Evolutionary conservation across 23 red algal genomes (phyloP).

Genomic region (Gracilaria vermiculophylla): DNA sequence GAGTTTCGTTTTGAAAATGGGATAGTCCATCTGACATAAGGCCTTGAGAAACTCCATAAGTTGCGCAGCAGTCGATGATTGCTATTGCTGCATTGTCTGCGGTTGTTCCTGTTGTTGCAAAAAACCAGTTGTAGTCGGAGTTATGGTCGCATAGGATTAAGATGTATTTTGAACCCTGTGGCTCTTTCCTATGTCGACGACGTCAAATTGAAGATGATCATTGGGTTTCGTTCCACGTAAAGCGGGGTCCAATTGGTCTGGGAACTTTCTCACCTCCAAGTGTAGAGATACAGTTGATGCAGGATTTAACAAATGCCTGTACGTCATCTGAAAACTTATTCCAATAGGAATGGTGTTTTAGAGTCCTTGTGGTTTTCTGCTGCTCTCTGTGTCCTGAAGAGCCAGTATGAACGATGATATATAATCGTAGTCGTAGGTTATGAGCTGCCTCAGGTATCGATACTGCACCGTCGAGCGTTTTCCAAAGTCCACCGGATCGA

Average conservation of each 20-base stretch:
- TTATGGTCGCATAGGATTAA: neutral
- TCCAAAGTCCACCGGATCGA: neutral
- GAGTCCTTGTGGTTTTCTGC: neutral
- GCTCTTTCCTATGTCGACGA: neutral
- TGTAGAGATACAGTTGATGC: neutral
- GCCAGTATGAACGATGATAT: neutral
- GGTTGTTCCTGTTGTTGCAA: neutral
- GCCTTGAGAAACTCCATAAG: neutral
- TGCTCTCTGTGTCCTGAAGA: neutral
- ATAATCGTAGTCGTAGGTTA: neutral
- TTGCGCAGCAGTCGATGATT: neutral
- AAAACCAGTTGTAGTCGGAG: neutral
- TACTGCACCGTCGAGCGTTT: neutral
- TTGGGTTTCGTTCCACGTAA: neutral
- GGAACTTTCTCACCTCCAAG: neutral
- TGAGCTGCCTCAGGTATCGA: neutral
- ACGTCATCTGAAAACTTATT: neutral
- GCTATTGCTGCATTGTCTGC: neutral
- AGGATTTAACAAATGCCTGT: neutral
- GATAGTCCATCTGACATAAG: neutral
- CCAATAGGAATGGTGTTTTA: neutral
- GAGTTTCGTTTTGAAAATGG: neutral
- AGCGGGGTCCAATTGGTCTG: neutral
- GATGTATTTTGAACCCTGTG: neutral
- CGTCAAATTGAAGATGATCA: slow-evolving; percentile 1